phyloP scores from a whole-genome alignment of 1,284 basidiomycete species.

The Polyporus tsugae region DNA sequence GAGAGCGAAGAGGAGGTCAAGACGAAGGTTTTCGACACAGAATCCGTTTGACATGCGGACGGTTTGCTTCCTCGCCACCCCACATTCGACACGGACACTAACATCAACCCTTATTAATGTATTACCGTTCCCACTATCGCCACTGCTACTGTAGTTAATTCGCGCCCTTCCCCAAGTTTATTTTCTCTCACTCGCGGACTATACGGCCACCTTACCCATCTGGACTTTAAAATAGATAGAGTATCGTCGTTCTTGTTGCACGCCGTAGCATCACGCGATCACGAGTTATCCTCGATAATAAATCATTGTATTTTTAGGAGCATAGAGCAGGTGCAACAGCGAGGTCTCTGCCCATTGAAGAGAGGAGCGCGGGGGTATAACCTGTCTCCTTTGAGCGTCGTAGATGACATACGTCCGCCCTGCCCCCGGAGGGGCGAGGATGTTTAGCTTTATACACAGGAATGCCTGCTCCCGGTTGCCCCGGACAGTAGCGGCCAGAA shows the following conservation, averaged over 20 bases:
- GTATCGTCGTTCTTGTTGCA: neutral
- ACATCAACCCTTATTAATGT: too few species aligned
- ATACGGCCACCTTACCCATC: neutral
- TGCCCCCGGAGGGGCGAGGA: constrained; percentile 25
- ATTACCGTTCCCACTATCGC: neutral
- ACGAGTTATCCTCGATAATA: neutral
- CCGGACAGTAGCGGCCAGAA: constrained; percentile 29
- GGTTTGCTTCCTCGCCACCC: neutral
- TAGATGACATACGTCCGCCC: constrained; percentile 34
- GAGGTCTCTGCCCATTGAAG: constrained; percentile 28
- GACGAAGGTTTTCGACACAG: neutral
- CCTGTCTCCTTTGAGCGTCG: constrained; percentile 32
- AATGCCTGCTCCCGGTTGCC: constrained; percentile 31
- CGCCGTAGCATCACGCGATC: neutral
- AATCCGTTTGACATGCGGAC: neutral
- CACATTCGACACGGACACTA: neutral
- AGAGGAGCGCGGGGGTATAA: constrained; percentile 33
- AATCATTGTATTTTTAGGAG: constrained; percentile 7
- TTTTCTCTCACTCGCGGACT: neutral
- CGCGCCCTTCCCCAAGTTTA: neutral
- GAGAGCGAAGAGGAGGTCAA: neutral
- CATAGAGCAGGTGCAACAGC: constrained; percentile 14
- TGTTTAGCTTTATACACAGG: constrained; percentile 20
- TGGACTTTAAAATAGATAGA: neutral
- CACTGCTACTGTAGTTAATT: neutral